Evolutionary conservation across 1,284 basidiomycete genomes (phyloP).

Genomic region (Cutaneotrichosporon dermatis): DNA sequence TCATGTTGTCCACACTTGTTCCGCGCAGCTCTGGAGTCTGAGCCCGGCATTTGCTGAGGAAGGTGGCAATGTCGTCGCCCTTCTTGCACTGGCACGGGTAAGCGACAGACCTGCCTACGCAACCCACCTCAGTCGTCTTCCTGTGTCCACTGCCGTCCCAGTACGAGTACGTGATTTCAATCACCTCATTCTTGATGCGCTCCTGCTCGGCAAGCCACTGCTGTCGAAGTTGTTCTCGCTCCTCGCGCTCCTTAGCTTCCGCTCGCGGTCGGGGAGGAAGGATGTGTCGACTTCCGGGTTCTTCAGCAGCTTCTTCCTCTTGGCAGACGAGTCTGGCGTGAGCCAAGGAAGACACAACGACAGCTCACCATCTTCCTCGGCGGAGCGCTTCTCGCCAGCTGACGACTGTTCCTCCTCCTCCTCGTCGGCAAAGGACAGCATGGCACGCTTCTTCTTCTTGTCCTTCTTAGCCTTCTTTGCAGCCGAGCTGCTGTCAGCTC

Average conservation of each 20-base stretch:
- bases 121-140: conserved; percentile 77
- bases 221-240: conserved; percentile 81
- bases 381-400: conserved; percentile 17
- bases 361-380: conserved; percentile 30
- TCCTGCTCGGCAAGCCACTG: conserved; percentile 83
- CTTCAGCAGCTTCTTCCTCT: conserved; percentile 82
- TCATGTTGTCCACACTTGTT: conserved; percentile 88
- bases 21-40: conserved; percentile 89
- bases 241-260: conserved; percentile 86
- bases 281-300: conserved; percentile 97
- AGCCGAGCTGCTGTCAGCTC: conserved; percentile 9
- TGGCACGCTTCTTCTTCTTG: conserved; percentile 88
- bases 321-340: conserved; percentile 44
- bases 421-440: conserved; percentile 74
- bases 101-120: background rate
- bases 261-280: conserved; percentile 92
- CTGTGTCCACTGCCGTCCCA: conserved; percentile 98
- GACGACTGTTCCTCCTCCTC: conserved; percentile 52
- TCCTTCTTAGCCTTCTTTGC: conserved; percentile 68
- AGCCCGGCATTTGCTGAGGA: conserved; percentile 86
- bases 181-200: conserved; percentile 37
- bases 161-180: conserved; percentile 70
- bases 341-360: background rate
- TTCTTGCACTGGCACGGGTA: conserved; percentile 75
- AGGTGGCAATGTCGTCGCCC: conserved; percentile 83